Evolutionary conservation across 805 yeast species (phyloP).

Genomic region (Naumovozyma castellii): DNA sequence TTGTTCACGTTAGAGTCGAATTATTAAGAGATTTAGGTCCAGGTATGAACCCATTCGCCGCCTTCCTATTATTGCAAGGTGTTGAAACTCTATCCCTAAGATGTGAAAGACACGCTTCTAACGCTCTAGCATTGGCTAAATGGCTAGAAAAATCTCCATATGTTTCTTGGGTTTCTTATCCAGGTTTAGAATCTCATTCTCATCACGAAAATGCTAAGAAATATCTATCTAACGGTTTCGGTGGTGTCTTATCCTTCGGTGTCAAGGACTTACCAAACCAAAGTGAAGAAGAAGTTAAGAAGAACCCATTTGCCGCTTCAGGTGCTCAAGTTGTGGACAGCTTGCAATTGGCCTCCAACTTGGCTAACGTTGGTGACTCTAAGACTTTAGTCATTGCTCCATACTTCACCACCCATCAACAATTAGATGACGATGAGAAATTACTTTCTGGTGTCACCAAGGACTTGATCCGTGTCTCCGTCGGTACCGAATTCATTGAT

Average conservation of each 20-base stretch:
- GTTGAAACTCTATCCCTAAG: conserved; percentile 88
- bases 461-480: conserved; percentile 79
- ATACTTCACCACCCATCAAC: conserved; percentile 92
- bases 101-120: conserved; percentile 83
- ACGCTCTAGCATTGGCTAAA: conserved; percentile 72
- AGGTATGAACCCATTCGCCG: conserved; percentile 74
- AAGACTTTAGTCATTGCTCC: conserved; percentile 95
- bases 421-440: conserved; percentile 75
- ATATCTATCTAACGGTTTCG: conserved; percentile 70
- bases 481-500: conserved; percentile 86
- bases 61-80: conserved; percentile 83
- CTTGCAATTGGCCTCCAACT: conserved; percentile 77
- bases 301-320: conserved; percentile 58
- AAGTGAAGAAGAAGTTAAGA: conserved; percentile 40
- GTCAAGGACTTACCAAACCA: conserved; percentile 52
- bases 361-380: conserved; percentile 95
- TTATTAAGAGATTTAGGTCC: conserved; percentile 90
- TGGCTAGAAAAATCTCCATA: conserved; percentile 62
- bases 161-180: conserved; percentile 86
- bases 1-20: conserved; percentile 73
- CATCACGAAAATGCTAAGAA: conserved; percentile 77
- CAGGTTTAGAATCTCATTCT: conserved; percentile 73
- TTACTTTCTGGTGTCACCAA: conserved; percentile 76
- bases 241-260: conserved; percentile 85
- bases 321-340: conserved; percentile 79